Evolutionary conservation across 768 basidiomycete genomes (phyloP).

Genomic region (Lactarius psammicola): DNA sequence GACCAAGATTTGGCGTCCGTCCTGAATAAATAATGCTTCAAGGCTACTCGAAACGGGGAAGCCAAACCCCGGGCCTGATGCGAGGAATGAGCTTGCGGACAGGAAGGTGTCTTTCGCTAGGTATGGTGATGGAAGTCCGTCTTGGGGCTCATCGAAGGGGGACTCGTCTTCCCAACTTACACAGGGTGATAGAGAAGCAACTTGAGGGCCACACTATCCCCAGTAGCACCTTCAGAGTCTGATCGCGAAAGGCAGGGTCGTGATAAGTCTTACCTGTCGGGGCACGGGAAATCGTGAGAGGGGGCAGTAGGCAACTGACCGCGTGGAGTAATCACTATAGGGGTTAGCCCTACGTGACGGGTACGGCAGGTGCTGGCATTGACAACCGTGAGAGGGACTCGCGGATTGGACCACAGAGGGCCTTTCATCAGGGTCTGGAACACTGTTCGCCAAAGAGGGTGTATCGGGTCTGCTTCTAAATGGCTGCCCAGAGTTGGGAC

Average conservation of each 20-base stretch:
- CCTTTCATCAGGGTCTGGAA: neutral
- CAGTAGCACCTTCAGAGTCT: neutral
- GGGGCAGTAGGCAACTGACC: neutral
- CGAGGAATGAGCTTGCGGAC: neutral
- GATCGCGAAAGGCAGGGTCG: neutral
- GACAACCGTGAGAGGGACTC: neutral
- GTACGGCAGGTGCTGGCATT: neutral
- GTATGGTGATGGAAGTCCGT: neutral
- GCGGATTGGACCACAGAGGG: neutral
- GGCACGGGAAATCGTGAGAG: neutral
- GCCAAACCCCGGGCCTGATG: neutral
- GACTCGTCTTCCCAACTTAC: neutral
- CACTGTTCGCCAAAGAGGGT: neutral
- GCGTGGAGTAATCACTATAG: neutral
- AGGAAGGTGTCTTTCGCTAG: neutral
- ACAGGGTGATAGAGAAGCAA: neutral
- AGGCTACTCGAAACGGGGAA: neutral
- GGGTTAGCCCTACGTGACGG: neutral
- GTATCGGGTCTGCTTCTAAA: neutral
- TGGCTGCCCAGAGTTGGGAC: neutral
- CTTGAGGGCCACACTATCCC: neutral
- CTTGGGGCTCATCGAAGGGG: neutral
- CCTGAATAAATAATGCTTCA: neutral
- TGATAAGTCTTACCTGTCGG: neutral
- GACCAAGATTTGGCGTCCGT: neutral